phyloP scores from a whole-genome alignment of 2,329 filamentous ascomycete species.

The Diaporthe nobilis region DNA sequence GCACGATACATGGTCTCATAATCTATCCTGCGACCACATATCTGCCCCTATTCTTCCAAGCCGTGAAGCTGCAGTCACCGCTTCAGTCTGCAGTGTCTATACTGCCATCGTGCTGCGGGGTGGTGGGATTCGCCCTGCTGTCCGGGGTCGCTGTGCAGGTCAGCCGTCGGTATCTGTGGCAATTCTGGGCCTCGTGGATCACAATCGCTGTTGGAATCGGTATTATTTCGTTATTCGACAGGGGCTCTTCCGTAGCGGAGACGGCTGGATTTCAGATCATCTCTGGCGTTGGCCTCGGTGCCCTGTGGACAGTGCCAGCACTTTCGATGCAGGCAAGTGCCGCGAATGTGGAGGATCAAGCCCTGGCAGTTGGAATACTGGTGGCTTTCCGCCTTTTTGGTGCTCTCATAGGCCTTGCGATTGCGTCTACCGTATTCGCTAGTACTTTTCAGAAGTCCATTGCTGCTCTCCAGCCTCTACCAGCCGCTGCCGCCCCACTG shows the following conservation, averaged over 20 bases:
- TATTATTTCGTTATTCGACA: conserved; percentile 42
- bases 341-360: conserved; percentile 51
- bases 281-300: conserved; percentile 42
- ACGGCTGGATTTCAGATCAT: conserved; percentile 47
- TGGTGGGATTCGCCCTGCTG: conserved; percentile 36
- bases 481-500: not conserved
- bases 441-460: conserved; percentile 47
- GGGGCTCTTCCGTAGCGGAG: conserved; percentile 42
- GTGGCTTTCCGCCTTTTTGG: conserved; percentile 55
- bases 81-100: conserved; percentile 48
- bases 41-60: conserved; percentile 53
- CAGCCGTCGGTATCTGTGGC: conserved; percentile 42
- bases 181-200: conserved; percentile 47
- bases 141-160: conserved; percentile 29
- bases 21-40: conserved; percentile 50
- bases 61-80: conserved; percentile 49
- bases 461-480: conserved; percentile 15
- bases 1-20: conserved; percentile 51
- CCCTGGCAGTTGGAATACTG: conserved; percentile 52
- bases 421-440: conserved; percentile 53
- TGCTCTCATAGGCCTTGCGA: conserved; percentile 53
- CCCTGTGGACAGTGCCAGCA: conserved; percentile 42
- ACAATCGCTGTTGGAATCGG: conserved; percentile 45
- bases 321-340: conserved; percentile 54
- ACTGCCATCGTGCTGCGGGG: conserved; percentile 45